These are phyloP conservation scores for Atkinsonella hypoxylon DNA, from an alignment of 2,329 filamentous ascomycete species.

Conservation along the genomic window DNA sequence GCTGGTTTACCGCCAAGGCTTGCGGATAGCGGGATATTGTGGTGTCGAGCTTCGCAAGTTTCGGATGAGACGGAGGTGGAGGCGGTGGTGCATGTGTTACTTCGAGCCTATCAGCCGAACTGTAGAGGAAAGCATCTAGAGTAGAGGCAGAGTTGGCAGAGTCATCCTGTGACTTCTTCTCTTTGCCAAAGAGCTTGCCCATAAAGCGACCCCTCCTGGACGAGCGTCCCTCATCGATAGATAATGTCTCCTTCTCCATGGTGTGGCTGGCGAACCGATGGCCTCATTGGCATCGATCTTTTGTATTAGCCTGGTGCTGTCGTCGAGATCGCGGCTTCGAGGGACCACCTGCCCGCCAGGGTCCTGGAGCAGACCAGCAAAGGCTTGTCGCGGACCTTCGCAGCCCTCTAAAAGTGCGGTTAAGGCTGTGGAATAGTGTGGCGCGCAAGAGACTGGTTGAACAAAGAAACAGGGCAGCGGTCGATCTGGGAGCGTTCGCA, in stretches of 20 bases:
- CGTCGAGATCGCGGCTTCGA: neutral
- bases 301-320: neutral
- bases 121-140: conserved; percentile 48
- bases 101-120: conserved; percentile 41
- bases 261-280: conserved; percentile 13
- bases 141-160: conserved; percentile 30
- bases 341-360: conserved; percentile 1
- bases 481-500: too few species aligned
- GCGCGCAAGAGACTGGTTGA: neutral
- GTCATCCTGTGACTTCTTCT: conserved; percentile 21
- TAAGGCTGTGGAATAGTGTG: neutral
- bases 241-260: conserved; percentile 35
- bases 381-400: neutral
- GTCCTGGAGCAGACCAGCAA: neutral
- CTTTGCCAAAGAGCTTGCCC: conserved; percentile 48
- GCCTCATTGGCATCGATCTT: conserved; percentile 17
- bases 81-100: conserved; percentile 39
- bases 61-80: conserved; percentile 29
- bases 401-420: neutral
- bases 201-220: conserved; percentile 45
- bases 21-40: conserved; percentile 44
- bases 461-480: too few species aligned
- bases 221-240: conserved; percentile 26
- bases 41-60: conserved; percentile 45
- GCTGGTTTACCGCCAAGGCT: conserved; percentile 33